Evolutionary conservation across 2,329 filamentous ascomycete species (phyloP).

Genomic region (Apiospora hydei): DNA sequence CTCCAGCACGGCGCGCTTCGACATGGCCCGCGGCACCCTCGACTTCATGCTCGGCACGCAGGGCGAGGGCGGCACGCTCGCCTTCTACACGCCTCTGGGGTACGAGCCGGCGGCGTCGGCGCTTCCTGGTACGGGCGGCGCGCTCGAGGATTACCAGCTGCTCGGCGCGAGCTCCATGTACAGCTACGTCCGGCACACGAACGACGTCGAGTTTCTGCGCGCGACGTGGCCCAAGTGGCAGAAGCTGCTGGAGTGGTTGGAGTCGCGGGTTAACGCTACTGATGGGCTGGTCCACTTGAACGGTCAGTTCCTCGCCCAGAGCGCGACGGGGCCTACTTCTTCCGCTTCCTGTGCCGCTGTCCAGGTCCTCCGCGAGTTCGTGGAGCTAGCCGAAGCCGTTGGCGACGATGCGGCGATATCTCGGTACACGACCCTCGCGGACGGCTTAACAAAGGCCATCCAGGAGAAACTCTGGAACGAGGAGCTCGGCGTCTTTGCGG

Average conservation of each 20-base stretch:
- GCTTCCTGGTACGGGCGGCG: neutral
- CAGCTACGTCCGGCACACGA: constrained; percentile 30
- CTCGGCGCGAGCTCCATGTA: constrained; percentile 31
- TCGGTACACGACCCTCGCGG: neutral
- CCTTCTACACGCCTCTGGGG: constrained; percentile 29
- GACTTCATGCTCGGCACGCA: constrained; percentile 37
- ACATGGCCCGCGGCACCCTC: constrained; percentile 45
- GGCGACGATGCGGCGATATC: constrained; percentile 31
- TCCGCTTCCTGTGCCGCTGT: constrained; percentile 31
- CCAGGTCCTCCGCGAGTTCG: constrained; percentile 27
- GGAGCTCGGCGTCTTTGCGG: constrained; percentile 29
- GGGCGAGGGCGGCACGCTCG: constrained; percentile 29
- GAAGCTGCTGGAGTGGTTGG: constrained; percentile 27
- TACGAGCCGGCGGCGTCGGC: constrained; percentile 26
- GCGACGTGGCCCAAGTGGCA: constrained; percentile 31
- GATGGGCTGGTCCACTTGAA: constrained; percentile 30
- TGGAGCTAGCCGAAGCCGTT: constrained; percentile 28
- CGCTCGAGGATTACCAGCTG: constrained; percentile 34
- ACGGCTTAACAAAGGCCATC: constrained; percentile 27
- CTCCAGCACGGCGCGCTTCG: constrained; percentile 44
- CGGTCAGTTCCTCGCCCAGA: constrained; percentile 29
- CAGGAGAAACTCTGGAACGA: constrained; percentile 35
- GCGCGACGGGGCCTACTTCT: constrained; percentile 26
- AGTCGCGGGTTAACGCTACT: constrained; percentile 27
- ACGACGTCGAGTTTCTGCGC: constrained; percentile 30